Base-by-base conservation (phyloP, 2,329 filamentous ascomycete genomes). In the Cladosporium sp. region DNA sequence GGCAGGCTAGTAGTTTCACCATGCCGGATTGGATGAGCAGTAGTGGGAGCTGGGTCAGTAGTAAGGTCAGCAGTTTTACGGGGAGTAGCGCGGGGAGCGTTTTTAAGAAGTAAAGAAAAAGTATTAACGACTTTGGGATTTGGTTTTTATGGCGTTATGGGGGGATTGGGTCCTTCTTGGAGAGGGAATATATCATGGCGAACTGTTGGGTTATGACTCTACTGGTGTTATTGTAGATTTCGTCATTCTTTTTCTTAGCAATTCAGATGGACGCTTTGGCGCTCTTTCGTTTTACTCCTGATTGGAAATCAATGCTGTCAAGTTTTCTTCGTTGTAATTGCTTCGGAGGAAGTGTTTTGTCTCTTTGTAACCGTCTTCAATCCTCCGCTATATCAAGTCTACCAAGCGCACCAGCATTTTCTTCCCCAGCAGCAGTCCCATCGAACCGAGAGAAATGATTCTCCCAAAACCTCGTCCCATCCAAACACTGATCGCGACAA, bases 401-500 rank as follows among this genome's bases (percentile, higher is more conserved):
- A 11, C 45, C 45, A n/a, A 48, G 9, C 36, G 39, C 25, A 12
- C 27, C 36, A 13, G 35, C 20, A 32, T 29, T 47, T 7, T 13
- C 22, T 16, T 50, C 27, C 16, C 29, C 3, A 13, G 16, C 12
- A 11, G 35, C 11, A 15, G 39, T 33, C 30, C 29, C 43, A 6
- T 41, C 43, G n/a, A 49, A 43, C 7, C 38, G 35, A 4, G 43
- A 15, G 36, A 68, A 62, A 43, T 62, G 58, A 53, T 98, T 98
- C 69, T 87, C 83, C 93, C 93, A 98, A 68, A 95, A 98, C 61
- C 85, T 85, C 40, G 95, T 74, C 0, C 93, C 93, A 66, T 96
- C 91, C 12, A 97, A 81, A 4, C 89, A 85, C 61, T 95, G 91
- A 66, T 98, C 93, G 41, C 93, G 84, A 66, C 92, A 97, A 16